Evolutionary conservation across 176 grass and related monocot species (phyloP), one percentile per base, ranked within the genome.

Genomic region (Saccharum officinarum): DNA sequence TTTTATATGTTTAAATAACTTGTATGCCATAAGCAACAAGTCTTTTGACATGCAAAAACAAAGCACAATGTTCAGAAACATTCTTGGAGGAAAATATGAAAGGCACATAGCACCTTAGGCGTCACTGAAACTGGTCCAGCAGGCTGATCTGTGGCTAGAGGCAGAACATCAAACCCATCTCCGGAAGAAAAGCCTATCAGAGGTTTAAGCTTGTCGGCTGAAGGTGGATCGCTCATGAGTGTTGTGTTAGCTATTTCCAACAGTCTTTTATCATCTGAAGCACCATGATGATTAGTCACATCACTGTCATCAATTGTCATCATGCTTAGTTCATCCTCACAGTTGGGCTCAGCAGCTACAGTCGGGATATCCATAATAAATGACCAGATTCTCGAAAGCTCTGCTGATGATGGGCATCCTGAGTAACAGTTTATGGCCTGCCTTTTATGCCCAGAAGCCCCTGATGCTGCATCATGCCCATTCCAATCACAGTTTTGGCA

Each of bases 401-500:
- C 97, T 80, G 86, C 94, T 8, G 88, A 78, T 10, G 97, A 94
- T 45, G 94, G 93, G 39, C 97, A 99, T 23, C 94, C 97, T 0
- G 94, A 96, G 44, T 96, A 99, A 66, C 94, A 91, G 76, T 90
- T 95, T 84, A 99, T 91, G 31, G 88, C 60, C 86, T 99, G 92
- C 69, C 90, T 93, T 90, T 82, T 92, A 89, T 99, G 97, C 45
- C 82, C 92, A 74, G 86, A 68, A 84, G 71, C 84, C 25, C 57
- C 71, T 23, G 91, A 85, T 49, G 80, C 73, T n/a, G 88, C 84
- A 69, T 77, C 87, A 76, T 98, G 93, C 22, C 88, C 86, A 62
- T 83, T 84, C 94, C 88, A 91, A 71, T 99, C 94, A 69, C 92
- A 99, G 30, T 89, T 99, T 87, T 94, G 93, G 89, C 92, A 99